A percentile compares a stretch with the other conserved stretches of the same genome.
Conservation (phyloP, 495 filamentous ascomycete species). For the Podospora pseudocomata region DNA sequence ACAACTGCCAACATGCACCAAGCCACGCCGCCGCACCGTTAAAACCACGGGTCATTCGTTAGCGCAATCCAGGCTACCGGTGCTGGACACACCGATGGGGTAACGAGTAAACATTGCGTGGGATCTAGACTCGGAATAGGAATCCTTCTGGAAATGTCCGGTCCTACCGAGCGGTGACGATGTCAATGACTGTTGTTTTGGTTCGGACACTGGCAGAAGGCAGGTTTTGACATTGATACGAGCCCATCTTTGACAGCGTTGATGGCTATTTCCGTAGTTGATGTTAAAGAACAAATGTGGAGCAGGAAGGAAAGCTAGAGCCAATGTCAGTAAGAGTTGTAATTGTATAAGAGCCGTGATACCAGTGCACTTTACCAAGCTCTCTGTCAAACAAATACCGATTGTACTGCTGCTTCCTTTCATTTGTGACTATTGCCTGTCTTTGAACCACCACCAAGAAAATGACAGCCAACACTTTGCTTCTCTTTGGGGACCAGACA, state of each 20-base stretch:
- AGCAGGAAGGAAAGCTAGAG: not conserved
- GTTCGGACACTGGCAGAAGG: not conserved
- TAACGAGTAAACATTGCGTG: not conserved
- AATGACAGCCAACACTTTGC: conserved; percentile 16
- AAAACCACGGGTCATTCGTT: not conserved
- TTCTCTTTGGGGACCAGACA: conserved; percentile 24
- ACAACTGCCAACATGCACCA: not conserved
- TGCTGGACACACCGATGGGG: not conserved
- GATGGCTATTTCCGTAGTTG: not conserved
- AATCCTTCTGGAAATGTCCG: not conserved
- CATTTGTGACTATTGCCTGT: not conserved
- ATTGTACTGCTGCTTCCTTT: not conserved
- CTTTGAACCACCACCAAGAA: not conserved
- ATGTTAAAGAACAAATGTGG: not conserved
- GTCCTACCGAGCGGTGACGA: not conserved
- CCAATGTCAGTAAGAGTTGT: not conserved
- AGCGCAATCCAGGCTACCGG: not conserved
- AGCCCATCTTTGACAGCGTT: not conserved
- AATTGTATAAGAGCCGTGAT: not conserved
- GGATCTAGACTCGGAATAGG: not conserved
- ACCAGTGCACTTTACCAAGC: not conserved
- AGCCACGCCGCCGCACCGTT: not conserved
- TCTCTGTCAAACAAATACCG: not conserved
- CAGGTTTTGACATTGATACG: not conserved
- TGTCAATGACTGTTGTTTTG: not conserved